Conservation (phyloP, 768 basidiomycete species). For the Rhodotorula paludigena region DNA sequence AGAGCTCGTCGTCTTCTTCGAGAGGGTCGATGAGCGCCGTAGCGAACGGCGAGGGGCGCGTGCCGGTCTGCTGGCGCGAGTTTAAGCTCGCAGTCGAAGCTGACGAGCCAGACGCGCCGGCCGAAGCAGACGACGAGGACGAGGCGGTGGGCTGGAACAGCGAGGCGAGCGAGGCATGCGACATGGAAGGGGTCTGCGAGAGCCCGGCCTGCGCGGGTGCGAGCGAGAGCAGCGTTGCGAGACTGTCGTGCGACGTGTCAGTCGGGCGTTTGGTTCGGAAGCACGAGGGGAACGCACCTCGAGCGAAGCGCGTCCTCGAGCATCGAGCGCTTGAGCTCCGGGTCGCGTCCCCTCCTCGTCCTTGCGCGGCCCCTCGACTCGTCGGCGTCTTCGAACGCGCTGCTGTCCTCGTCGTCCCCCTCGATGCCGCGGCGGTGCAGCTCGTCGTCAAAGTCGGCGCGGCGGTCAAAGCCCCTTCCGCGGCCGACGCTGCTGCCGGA, state of each 20-base stretch:
- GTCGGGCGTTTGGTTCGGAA: not conserved
- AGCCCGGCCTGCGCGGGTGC: slow-evolving; percentile 17
- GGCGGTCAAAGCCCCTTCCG: not conserved
- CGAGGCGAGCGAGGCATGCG: slow-evolving; percentile 18
- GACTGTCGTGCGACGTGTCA: slow-evolving; percentile 17
- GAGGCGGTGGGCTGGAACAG: slow-evolving; percentile 14
- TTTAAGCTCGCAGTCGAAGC: slow-evolving; percentile 58
- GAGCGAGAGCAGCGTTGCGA: slow-evolving; percentile 32
- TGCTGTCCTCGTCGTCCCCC: slow-evolving; percentile 33
- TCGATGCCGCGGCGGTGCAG: slow-evolving; percentile 18
- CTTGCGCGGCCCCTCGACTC: slow-evolving; percentile 19
- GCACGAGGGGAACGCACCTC: slow-evolving; percentile 11
- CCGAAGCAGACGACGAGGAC: slow-evolving; percentile 55
- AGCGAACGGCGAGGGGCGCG: slow-evolving; percentile 45
- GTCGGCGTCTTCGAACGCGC: slow-evolving; percentile 26
- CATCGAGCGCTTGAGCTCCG: slow-evolving; percentile 23
- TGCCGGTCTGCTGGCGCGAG: slow-evolving; percentile 23
- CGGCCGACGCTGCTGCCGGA: not conserved
- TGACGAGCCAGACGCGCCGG: no score
- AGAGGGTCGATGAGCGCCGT: slow-evolving; percentile 68
- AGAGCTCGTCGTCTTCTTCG: slow-evolving; percentile 7
- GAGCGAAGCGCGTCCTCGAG: slow-evolving; percentile 34
- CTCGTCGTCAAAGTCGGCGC: not conserved
- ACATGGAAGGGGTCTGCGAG: slow-evolving; percentile 29
- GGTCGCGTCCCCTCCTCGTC: slow-evolving; percentile 22